Conservation (phyloP, 768 basidiomycete genomes). For the Sarcodon aspratus region DNA sequence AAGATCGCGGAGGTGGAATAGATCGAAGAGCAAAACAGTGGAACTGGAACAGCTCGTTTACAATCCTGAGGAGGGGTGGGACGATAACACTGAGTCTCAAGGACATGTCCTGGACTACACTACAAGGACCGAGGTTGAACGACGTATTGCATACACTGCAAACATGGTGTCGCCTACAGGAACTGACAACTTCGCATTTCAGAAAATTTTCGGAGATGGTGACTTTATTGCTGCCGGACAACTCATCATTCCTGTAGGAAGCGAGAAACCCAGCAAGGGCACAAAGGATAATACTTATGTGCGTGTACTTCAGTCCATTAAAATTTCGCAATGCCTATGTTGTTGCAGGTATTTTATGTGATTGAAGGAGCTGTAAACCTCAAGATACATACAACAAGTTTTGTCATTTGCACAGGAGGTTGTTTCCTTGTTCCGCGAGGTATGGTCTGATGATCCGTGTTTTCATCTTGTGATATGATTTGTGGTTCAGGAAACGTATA, state of each 20-base stretch:
- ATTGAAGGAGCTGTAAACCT: constrained; percentile 85
- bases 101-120: constrained; percentile 62
- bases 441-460: constrained; percentile 14
- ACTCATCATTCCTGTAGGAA: constrained; percentile 65
- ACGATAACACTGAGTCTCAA: constrained; percentile 57
- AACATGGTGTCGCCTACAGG: constrained; percentile 52
- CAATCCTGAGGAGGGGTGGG: constrained; percentile 65
- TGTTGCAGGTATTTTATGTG: constrained; percentile 57
- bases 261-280: constrained; percentile 78
- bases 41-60: constrained; percentile 31
- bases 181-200: constrained; percentile 69
- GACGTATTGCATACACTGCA: constrained; percentile 77
- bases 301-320: constrained; percentile 16
- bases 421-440: constrained; percentile 90
- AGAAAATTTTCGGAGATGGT: constrained; percentile 87
- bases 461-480: background rate
- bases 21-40: constrained; percentile 26
- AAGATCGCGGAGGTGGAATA: constrained; percentile 17
- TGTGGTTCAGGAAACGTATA: constrained; percentile 69
- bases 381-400: constrained; percentile 68
- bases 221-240: constrained; percentile 89
- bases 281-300: constrained; percentile 94
- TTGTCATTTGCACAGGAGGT: constrained; percentile 71
- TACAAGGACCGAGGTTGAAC: constrained; percentile 44
- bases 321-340: constrained; percentile 13